These are phyloP conservation scores for Mycosphaerella arachidis DNA, from an alignment of 2,329 filamentous ascomycete genomes.

Conservation along the genomic window DNA sequence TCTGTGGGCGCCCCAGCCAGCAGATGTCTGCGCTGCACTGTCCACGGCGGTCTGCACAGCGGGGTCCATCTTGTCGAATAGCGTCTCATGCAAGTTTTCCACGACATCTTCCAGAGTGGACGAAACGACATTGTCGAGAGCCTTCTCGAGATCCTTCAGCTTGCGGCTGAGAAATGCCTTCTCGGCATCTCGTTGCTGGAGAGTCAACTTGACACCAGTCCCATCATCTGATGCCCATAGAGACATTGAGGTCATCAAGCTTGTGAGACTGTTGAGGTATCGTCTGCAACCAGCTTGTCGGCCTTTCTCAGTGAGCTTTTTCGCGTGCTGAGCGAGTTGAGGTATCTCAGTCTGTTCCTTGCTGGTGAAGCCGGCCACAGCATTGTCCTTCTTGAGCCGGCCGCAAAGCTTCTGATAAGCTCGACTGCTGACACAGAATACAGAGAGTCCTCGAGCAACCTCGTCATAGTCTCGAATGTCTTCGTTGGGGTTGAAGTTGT, in stretches of 20 bases:
- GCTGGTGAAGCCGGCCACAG: slow-evolving; percentile 50
- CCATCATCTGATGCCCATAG: slow-evolving; percentile 48
- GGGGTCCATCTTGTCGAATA: slow-evolving; percentile 44
- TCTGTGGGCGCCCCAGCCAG: slow-evolving; percentile 37
- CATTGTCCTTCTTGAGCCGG: slow-evolving; percentile 49
- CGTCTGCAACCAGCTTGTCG: slow-evolving; percentile 42
- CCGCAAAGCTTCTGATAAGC: slow-evolving; percentile 61
- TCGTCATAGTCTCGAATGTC: slow-evolving; percentile 56
- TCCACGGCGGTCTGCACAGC: slow-evolving; percentile 39
- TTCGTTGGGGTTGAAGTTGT: slow-evolving; percentile 52
- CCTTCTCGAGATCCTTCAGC: slow-evolving; percentile 39
- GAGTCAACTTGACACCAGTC: slow-evolving; percentile 38
- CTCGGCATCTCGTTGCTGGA: slow-evolving; percentile 38
- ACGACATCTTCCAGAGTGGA: slow-evolving; percentile 39
- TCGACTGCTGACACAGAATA: slow-evolving; percentile 61
- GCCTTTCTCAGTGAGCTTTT: slow-evolving; percentile 51
- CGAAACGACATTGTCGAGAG: slow-evolving; percentile 40
- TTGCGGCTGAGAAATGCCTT: slow-evolving; percentile 36
- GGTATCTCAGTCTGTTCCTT: slow-evolving; percentile 56
- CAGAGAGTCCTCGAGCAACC: slow-evolving; percentile 52
- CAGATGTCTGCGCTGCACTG: slow-evolving; percentile 33
- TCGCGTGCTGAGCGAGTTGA: slow-evolving; percentile 52
- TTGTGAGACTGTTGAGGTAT: slow-evolving; percentile 51
- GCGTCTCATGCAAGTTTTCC: slow-evolving; percentile 40
- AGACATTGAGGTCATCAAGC: slow-evolving; percentile 50